Evolutionary conservation across 768 basidiomycete species (phyloP).

Genomic region (Lentinus brumalis): DNA sequence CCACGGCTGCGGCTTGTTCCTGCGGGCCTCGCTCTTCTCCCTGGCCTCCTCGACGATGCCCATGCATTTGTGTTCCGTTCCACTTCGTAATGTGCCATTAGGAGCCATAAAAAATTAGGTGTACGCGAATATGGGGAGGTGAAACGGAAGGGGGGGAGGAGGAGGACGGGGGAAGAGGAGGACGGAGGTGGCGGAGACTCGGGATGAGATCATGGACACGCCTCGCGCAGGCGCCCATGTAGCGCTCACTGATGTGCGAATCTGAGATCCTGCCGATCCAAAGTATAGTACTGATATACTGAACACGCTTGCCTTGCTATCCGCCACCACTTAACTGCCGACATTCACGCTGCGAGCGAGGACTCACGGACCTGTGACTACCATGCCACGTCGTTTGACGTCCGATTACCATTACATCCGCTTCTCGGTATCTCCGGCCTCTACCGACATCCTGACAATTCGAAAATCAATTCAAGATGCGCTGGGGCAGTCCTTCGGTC

Average conservation of each 20-base stretch:
- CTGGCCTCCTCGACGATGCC: constrained; percentile 57
- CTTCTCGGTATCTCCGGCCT: constrained; percentile 42
- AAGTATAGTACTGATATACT: too few relatives aligned
- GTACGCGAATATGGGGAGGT: not conserved
- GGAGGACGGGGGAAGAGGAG: not conserved
- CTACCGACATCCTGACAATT: constrained; percentile 45
- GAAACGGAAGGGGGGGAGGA: not conserved
- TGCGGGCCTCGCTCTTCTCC: constrained; percentile 43
- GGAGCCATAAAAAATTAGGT: constrained; percentile 3
- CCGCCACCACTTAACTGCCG: not conserved
- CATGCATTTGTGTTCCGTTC: constrained; percentile 37
- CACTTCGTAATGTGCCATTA: constrained; percentile 2
- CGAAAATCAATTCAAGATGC: constrained; percentile 59
- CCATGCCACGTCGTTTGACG: constrained; percentile 4
- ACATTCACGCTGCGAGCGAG: too few relatives aligned
- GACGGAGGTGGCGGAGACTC: not conserved
- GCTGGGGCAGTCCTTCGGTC: constrained; percentile 55
- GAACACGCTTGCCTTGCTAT: not conserved
- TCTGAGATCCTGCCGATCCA: too few relatives aligned
- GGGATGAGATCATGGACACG: too few relatives aligned
- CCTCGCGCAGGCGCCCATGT: not conserved
- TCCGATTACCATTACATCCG: constrained; percentile 48
- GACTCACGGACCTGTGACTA: too few relatives aligned
- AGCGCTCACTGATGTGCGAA: not conserved
- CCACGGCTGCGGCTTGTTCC: constrained; percentile 67